These are phyloP conservation scores for Kockiozyma suomiensis DNA, from an alignment of 805 yeast genomes.

Conservation along the genomic window DNA sequence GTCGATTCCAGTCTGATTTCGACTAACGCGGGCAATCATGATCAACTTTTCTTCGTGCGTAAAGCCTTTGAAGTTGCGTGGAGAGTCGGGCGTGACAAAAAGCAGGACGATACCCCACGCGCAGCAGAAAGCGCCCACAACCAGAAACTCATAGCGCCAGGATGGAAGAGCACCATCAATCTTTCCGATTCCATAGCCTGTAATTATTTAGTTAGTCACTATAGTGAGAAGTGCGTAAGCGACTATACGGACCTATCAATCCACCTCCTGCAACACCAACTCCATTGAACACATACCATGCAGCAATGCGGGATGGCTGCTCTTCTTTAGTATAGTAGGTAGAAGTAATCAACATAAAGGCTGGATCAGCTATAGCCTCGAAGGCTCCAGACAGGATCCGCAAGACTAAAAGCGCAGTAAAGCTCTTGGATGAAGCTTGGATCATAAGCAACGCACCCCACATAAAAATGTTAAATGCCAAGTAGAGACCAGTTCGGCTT, in stretches of 20 bases:
- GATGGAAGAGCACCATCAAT: not conserved
- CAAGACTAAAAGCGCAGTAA: slow-evolving; percentile 50
- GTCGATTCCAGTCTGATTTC: slow-evolving; percentile 62
- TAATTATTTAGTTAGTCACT: too few relatives aligned
- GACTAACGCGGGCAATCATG: slow-evolving; percentile 57
- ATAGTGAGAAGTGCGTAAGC: too few relatives aligned
- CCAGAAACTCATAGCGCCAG: not conserved
- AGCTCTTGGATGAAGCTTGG: slow-evolving; percentile 35
- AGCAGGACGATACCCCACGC: not conserved
- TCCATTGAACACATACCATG: slow-evolving; percentile 40
- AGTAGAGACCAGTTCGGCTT: slow-evolving; percentile 45
- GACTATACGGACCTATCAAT: not conserved
- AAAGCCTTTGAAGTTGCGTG: slow-evolving; percentile 45
- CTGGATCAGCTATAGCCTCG: slow-evolving; percentile 58
- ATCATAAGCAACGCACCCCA: slow-evolving; percentile 48
- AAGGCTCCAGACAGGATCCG: slow-evolving; percentile 54
- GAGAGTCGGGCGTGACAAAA: slow-evolving; percentile 54
- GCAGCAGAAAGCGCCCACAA: not conserved
- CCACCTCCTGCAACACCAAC: slow-evolving; percentile 31
- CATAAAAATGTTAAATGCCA: slow-evolving; percentile 40
- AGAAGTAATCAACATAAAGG: slow-evolving; percentile 57
- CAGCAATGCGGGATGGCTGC: slow-evolving; percentile 54
- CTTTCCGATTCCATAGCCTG: slow-evolving; percentile 8
- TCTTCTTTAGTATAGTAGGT: slow-evolving; percentile 54
- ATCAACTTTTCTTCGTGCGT: slow-evolving; percentile 50